Conservation (phyloP, 2,329 filamentous ascomycete species). For the Phialemonium atrogriseum region DNA sequence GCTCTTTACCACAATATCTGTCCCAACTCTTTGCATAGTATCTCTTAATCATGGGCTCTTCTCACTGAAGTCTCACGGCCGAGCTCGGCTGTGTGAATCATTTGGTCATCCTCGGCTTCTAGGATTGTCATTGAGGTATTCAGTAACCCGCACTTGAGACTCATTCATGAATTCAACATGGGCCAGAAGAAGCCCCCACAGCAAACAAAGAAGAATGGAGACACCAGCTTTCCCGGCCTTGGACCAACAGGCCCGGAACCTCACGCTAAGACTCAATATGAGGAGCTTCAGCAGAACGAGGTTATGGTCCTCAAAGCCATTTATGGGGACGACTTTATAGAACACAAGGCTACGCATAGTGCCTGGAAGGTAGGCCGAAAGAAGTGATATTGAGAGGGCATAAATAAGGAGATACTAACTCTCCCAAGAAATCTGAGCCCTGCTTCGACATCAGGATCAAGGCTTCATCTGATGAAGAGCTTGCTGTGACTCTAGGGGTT, state of each 20-base stretch:
- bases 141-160: background rate
- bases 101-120: too few species aligned
- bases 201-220: conserved; percentile 27
- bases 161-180: conserved; percentile 29
- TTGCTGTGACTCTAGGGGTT: conserved; percentile 64
- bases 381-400: conserved; percentile 3
- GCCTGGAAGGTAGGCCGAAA: conserved; percentile 70
- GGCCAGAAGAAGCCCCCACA: conserved; percentile 39
- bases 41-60: conserved; percentile 32
- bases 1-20: conserved; percentile 5
- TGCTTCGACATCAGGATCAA: conserved; percentile 74
- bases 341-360: conserved; percentile 58
- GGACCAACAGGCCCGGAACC: conserved; percentile 32
- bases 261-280: conserved; percentile 55
- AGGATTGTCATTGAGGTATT: background rate
- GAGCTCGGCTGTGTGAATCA: conserved; percentile 37
- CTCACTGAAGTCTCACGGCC: conserved; percentile 42
- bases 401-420: conserved; percentile 3
- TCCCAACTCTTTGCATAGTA: conserved; percentile 2
- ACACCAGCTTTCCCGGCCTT: conserved; percentile 43
- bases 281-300: conserved; percentile 81
- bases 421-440: conserved; percentile 60
- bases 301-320: conserved; percentile 79
- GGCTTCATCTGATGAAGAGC: conserved; percentile 63
- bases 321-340: conserved; percentile 80